Evolutionary conservation across 148 eudicot genomes (phyloP), one percentile per base, ranked within the genome.

Genomic region (Fagopyrum tataricum): DNA sequence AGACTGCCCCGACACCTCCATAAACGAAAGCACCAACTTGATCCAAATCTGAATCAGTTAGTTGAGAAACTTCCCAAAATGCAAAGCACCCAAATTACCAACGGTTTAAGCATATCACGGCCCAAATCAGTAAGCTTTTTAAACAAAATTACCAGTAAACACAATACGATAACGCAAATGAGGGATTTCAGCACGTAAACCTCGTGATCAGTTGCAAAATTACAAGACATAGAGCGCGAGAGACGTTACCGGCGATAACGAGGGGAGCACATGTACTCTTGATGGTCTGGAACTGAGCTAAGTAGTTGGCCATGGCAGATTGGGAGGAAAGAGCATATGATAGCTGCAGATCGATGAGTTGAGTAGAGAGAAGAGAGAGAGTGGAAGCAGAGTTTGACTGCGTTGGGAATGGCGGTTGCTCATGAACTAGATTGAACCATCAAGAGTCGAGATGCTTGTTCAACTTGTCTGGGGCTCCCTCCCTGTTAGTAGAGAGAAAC

Each of bases 281-380:
- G 76, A 95, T 91, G 44, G 89, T 83, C 78, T 91, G 96, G 41
- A 95, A 88, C 83, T 95, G 98, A 78, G 98, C 87, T 78, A 95
- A 82, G 85, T 88, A 90, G 82, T 84, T 91, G 72, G 97, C 97
- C 98, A 93, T 90, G 73, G 74, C 56, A 76, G 85, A 87, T 87
- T 91, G 37, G 78, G 20, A 26, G 77, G 42, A 82, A 78, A 71
- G 79, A 84, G 66, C 88, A 84, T 86, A 80, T 46, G 78, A 74
- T 13, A 11, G 66, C 43, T 14, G 20, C 44, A 64, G 69, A 64
- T 64, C 69, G 69, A 39, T 24, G 41, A 61, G 67, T 61, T 61
- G 67, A 24, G 41, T 61, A 24, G 37, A 40, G 41, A 61, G 67
- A 31, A 24, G 43, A 39, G 14, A 64, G 69, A 37, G 69, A 64